Base-by-base conservation (phyloP, 192 early-diverging fungal species). In the Coemansia sp. region DNA sequence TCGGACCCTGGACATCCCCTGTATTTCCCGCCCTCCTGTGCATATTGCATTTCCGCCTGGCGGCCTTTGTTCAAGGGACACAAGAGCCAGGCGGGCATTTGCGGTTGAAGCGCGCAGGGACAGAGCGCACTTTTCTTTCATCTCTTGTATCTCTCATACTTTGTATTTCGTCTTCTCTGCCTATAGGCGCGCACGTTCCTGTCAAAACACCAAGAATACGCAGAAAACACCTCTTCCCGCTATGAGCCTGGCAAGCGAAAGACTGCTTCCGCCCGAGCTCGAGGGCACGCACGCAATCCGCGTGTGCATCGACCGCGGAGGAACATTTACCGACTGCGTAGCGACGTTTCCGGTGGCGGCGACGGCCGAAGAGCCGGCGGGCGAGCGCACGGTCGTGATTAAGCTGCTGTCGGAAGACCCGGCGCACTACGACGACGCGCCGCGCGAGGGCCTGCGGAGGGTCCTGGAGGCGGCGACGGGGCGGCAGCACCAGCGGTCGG, bases 251-350 rank as follows among this genome's bases (percentile, higher is more conserved):
- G 24, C 53, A 28, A 32, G 2, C 4, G 2, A 9, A 16, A 28
- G 19, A 28, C 45, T 65, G 32, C 64, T 67, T 23, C 61, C 61
- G n/a, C 18, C 48, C 5, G 1, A 23, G 27, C 61, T 45, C 36
- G 16, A 51, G 22, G 74, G 74, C 14, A 56, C 67, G 19, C 61
- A 67, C 42, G 36, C 39, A 19, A 60, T 77, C 20, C 58, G 74
- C 20, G 62, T 77, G 5, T 89, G 88, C 80, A 93, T 97, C 55
- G 95, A 98, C 74, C 84, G 95, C 32, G 95, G 95, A 14, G 95
- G 96, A 20, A 98, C 96, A 6, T 97, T 98, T 74, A 97, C 96
- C 1, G 96, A 98, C 82, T 94, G 92, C 75, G 89, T 94, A 50
- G 94, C 86, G 2, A 89, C 87, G 51, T 75, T 87, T 29, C 85